These are phyloP conservation scores for Termitomyces titanicus DNA, from an alignment of 768 basidiomycete species.

Conservation along the genomic window DNA sequence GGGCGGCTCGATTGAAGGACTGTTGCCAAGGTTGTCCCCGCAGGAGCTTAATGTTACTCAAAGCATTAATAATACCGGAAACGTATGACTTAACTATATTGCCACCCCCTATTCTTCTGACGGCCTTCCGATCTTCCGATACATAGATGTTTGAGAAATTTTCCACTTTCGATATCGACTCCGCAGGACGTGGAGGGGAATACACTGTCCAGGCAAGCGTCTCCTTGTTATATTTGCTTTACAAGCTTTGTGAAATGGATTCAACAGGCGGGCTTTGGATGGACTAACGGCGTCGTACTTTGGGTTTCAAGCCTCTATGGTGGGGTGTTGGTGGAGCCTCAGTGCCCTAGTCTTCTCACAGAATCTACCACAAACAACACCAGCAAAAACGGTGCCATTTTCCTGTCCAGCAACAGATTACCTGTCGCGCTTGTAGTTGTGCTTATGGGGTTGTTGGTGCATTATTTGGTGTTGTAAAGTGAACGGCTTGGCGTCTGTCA, in stretches of 20 bases:
- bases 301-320: slow-evolving; percentile 75
- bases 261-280: slow-evolving; percentile 71
- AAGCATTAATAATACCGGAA: slow-evolving; percentile 67
- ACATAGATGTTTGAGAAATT: slow-evolving; percentile 87
- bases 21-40: slow-evolving; percentile 69
- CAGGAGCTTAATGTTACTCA: slow-evolving; percentile 65
- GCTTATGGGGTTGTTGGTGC: background rate
- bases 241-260: background rate
- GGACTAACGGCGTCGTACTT: slow-evolving; percentile 82
- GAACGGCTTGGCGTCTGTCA: background rate
- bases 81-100: slow-evolving; percentile 43
- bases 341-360: slow-evolving; percentile 51
- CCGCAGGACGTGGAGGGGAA: slow-evolving; percentile 79
- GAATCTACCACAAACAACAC: slow-evolving; percentile 14
- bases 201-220: slow-evolving; percentile 74
- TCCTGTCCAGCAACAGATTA: slow-evolving; percentile 1
- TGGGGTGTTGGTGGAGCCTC: slow-evolving; percentile 49
- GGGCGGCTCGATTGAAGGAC: slow-evolving; percentile 73
- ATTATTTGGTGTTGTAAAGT: background rate
- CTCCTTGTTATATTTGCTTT: slow-evolving; percentile 12
- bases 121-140: background rate
- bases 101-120: slow-evolving; percentile 1
- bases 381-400: slow-evolving; percentile 12
- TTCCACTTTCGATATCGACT: slow-evolving; percentile 73
- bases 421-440: background rate